Conservation (phyloP, 805 yeast genomes). For the Wickerhamomyces sydowiorum region DNA sequence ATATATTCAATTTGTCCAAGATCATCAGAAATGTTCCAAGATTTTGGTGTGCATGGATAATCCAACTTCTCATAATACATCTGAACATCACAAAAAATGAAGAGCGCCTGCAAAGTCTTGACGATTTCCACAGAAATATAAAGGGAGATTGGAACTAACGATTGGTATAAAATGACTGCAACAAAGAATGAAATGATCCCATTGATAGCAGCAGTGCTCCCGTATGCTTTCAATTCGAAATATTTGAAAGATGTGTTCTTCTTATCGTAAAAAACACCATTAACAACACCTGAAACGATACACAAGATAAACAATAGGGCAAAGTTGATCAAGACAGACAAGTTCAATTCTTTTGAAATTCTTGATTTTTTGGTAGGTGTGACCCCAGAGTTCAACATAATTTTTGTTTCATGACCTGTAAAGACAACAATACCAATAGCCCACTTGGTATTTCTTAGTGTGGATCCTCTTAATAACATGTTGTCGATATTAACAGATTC, state of each 20-base stretch:
- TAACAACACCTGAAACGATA: conserved; percentile 63
- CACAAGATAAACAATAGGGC: conserved; percentile 56
- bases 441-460: conserved; percentile 76
- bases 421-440: conserved; percentile 67
- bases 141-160: conserved; percentile 77
- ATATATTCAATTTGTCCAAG: conserved; percentile 82
- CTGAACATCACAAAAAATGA: conserved; percentile 68
- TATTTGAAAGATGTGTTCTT: conserved; percentile 45
- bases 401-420: conserved; percentile 76
- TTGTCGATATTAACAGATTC: conserved; percentile 69
- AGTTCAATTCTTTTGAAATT: conserved; percentile 67
- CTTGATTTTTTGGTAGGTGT: conserved; percentile 76
- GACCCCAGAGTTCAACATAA: conserved; percentile 72
- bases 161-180: conserved; percentile 68
- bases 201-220: conserved; percentile 55
- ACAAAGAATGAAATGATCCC: conserved; percentile 73
- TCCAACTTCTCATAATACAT: conserved; percentile 67
- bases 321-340: conserved; percentile 65
- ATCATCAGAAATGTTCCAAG: conserved; percentile 85
- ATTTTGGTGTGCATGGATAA: conserved; percentile 78
- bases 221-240: conserved; percentile 65
- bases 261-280: conserved; percentile 56
- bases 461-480: conserved; percentile 65
- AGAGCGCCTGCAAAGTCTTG: conserved; percentile 76
- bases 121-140: conserved; percentile 79